Base-by-base conservation (phyloP, 129 eudicot genomes). In the Calendula officinalis region DNA sequence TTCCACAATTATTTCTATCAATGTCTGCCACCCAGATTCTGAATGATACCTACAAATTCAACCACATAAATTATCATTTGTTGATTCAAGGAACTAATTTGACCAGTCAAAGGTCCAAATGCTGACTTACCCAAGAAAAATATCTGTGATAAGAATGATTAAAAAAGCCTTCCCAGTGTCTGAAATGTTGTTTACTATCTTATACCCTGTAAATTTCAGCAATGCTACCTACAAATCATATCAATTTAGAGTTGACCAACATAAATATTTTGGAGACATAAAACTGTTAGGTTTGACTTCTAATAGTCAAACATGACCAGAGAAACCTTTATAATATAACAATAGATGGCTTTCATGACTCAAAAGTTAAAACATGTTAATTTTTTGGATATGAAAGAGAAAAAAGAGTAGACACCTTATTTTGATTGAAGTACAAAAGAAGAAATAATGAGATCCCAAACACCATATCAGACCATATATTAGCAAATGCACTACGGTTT, bases 181-280 rank as follows among this genome's bases (percentile, higher is more conserved):
- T 46, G 99, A 72, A 39, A 94, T 61, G 48, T 88, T 94, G 75
- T 82, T 94, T 71, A 94, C 11, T 61, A 94, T 81, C 63, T 94
- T 94, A 80, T 94, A 88, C 34, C 99, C 99, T 60, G 99, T 86
- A 83, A 94, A 94, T 74, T 94, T 94, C 81, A 94, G 85, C 77
- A 94, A 80, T 57, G 96, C 85, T 68, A 94, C 96, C 99, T 94
- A 86, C 84, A 83, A 75, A 69, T 11, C 33, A 37, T 37, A 32
- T 56, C 58, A 46, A 69, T 47, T 45, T 59, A 30, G 46, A 48
- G 47, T 36, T 56, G 47, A 34, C 10, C 8, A 47, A 68, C 6
- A 11, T 7, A 33, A 33, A 6, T 49, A 22, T 22, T 22, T 22
- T 22, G 30, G 30, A 22, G 30, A 22, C 30, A 36, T n/a, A 9